Evolutionary conservation across 1,139 yeast species (phyloP).

Genomic region (Geotrichum bryndzae): DNA sequence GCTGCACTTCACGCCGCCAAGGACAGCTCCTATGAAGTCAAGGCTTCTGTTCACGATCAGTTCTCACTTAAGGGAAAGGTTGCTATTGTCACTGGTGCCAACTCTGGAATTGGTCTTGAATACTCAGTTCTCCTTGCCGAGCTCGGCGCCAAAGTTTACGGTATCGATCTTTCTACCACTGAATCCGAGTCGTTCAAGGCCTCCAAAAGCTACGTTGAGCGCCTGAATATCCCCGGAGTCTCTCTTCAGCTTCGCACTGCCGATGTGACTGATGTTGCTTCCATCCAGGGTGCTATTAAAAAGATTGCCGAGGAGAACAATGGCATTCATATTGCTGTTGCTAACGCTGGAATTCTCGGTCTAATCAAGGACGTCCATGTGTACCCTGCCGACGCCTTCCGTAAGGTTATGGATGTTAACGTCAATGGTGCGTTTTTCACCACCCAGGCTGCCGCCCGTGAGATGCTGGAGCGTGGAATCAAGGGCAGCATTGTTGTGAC

Average conservation of each 20-base stretch:
- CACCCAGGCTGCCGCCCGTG: constrained; percentile 46
- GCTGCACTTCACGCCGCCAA: constrained; percentile 29
- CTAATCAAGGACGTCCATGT: constrained; percentile 41
- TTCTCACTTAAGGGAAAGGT: constrained; percentile 47
- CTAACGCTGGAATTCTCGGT: constrained; percentile 60
- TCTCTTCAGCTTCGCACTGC: constrained; percentile 38
- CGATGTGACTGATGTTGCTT: constrained; percentile 42
- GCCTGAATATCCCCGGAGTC: constrained; percentile 33
- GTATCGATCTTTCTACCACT: constrained; percentile 26
- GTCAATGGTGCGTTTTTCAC: constrained; percentile 50
- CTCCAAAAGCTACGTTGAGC: constrained; percentile 28
- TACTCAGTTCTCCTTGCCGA: constrained; percentile 38
- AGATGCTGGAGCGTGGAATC: constrained; percentile 41
- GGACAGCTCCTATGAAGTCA: constrained; percentile 25
- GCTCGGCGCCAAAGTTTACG: constrained; percentile 39
- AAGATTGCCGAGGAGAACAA: constrained; percentile 49
- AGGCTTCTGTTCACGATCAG: constrained; percentile 26
- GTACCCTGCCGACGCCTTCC: constrained; percentile 42
- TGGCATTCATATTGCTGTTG: constrained; percentile 55
- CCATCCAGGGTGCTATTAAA: constrained; percentile 40
- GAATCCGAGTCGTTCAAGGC: constrained; percentile 35
- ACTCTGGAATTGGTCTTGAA: constrained; percentile 61
- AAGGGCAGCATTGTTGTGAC: constrained; percentile 50
- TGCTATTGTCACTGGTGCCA: constrained; percentile 74
- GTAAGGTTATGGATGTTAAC: constrained; percentile 43